These are phyloP conservation scores for Castanea sativa DNA, from an alignment of 306 rosid species.

Conservation along the genomic window DNA sequence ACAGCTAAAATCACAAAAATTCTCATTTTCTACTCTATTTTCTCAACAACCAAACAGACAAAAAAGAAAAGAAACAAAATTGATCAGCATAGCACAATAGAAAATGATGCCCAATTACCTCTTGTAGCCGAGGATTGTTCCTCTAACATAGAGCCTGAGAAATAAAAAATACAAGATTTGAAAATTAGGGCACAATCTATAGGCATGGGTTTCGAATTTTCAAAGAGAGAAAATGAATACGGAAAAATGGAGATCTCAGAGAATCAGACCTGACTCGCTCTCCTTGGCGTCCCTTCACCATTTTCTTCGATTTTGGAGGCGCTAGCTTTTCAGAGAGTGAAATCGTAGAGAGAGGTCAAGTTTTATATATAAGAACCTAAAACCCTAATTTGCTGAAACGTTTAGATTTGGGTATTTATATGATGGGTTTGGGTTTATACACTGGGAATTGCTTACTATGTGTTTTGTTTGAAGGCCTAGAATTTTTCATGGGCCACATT, in stretches of 20 bases:
- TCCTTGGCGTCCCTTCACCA: constrained; percentile 93
- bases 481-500: neutral
- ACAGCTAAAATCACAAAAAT: neutral
- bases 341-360: neutral
- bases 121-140: constrained; percentile 88
- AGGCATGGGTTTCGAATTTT: neutral
- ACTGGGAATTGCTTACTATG: neutral
- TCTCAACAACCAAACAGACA: neutral
- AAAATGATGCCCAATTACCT: constrained; percentile 43
- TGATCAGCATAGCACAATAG: neutral
- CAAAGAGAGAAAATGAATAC: neutral
- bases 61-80: neutral
- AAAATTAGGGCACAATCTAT: neutral
- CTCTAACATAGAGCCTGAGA: constrained; percentile 78
- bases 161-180: neutral
- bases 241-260: neutral
- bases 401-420: neutral
- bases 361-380: neutral
- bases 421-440: neutral
- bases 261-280: constrained; percentile 69
- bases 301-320: constrained; percentile 27
- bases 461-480: neutral
- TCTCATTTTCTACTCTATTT: neutral
- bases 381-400: constrained; percentile 8
- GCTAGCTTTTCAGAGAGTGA: neutral